Evolutionary conservation across 768 basidiomycete genomes (phyloP), one percentile per base, ranked within the genome.

Genomic region (Suillus placidus): DNA sequence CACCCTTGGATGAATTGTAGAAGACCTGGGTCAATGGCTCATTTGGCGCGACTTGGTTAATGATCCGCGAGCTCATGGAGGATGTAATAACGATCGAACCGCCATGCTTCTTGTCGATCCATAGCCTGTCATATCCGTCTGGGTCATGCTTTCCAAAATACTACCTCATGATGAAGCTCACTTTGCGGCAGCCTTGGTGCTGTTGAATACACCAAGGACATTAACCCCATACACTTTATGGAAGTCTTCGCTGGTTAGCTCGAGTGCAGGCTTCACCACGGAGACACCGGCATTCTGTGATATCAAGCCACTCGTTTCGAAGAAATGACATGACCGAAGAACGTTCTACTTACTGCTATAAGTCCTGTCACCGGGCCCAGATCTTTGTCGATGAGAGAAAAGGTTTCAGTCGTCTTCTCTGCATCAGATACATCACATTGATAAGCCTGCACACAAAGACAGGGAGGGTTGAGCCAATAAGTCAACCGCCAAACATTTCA

Each of bases 41-140:
- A 70, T 83, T 84, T 38, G 74, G 71, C 1, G 68, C 75, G 3
- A 78, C 68, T 68, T 84, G 82, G 66, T 89, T 89, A 73, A 88
- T 86, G 66, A 90, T 88, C 62, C 84, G 84, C 1, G 87, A 88
- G 67, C 85, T 86, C 88, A 90, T 90, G 8, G 87, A 88, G 1
- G 85, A 84, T 0, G 83, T 88, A 64, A 90, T 83, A 49, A 90
- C 86, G 64, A 89, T 89, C 0, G 88, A 87, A 0, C 86, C 85
- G 16, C 71, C 7, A 69, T 62, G 16, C 3, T 81, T 74, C n/a
- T 71, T 63, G 0, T 81, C 75, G 0, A 72, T 74, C 85, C 86
- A 87, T 1, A 85, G 57, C 58, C 86, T 87, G 20, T 32, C 12
- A 12, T 7, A 61, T 35, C 16, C 10, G 34, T 45, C 18, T 26